Base-by-base conservation (phyloP, 2,329 filamentous ascomycete genomes). In the Cylindrodendrum hubeiense region DNA sequence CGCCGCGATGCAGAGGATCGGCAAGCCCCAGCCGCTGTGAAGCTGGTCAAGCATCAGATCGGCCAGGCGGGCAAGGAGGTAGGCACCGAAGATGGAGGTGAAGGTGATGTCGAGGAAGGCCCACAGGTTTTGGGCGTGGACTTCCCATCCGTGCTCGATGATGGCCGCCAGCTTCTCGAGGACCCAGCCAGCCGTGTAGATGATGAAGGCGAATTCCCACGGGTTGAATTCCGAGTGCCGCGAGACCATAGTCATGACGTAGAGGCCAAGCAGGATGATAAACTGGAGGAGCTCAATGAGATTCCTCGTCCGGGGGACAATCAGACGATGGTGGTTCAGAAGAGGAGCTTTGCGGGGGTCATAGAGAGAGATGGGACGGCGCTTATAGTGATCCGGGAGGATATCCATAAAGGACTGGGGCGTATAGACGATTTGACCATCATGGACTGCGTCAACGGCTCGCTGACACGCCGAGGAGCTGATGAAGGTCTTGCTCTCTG, bases 81-180 rank as follows among this genome's bases (percentile, higher is more conserved):
- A 93, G 50, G 83, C 77, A 19, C 82, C 78, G 75, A 90, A 93
- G 55, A 93, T 90, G 41, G 82, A 75, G 3, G 87, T 84, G 69
- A 93, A 93, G 1, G 87, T 88, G n/a, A 92, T 84, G 75, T 93
- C 91, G 17, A 93, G 84, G 72, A 93, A 93, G 0, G 90, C 90
- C 91, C 91, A 93, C 6, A 93, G 82, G 70, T 92, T 92, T 75
- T 93, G 90, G 0, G 90, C 91, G 70, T 93, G 91, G 1, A 93
- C 90, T 50, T 88, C 86, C 90, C 81, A 84, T 30, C 82, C 84
- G 70, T 93, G 91, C 74, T 92, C 90, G 12, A 90, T 82, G 44
- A 92, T 87, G 2, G 89, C 87, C 1, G 89, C 87, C 66, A 90
- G 82, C 70, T 90, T 89, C 70, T 92, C 90, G 2, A 92, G 81